A percentile compares a stretch with the other conserved stretches of the same genome.
These are phyloP conservation scores for Pseudofabraea citricarpa DNA, from an alignment of 2,329 filamentous ascomycete genomes.

Conservation along the genomic window DNA sequence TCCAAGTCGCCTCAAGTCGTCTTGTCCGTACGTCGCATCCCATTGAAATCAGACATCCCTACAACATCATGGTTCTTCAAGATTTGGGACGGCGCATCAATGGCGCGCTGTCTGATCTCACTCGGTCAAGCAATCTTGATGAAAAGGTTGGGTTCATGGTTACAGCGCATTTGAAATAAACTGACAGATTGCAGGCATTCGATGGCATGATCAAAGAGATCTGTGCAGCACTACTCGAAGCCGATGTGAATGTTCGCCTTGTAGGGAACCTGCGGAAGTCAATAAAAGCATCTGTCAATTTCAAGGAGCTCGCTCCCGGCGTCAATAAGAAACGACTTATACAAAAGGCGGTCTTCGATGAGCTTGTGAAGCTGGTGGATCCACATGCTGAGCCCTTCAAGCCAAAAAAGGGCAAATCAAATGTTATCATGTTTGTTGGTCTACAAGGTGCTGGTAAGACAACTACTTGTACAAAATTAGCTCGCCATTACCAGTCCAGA, in stretches of 20 bases:
- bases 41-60: constrained; percentile 2
- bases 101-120: constrained; percentile 89
- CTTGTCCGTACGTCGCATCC: constrained; percentile 3
- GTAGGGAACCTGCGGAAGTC: constrained; percentile 89
- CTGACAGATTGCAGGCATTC: constrained; percentile 65
- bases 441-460: constrained; percentile 97
- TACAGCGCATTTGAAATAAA: constrained; percentile 7
- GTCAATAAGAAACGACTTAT: constrained; percentile 99
- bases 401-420: constrained; percentile 91
- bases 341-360: constrained; percentile 96
- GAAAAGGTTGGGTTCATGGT: constrained; percentile 66
- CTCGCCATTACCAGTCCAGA: constrained; percentile 86
- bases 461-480: constrained; percentile 95
- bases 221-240: constrained; percentile 88
- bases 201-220: constrained; percentile 99
- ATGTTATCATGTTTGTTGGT: constrained; percentile 99
- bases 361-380: constrained; percentile 91
- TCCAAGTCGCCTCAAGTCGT: background rate
- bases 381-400: constrained; percentile 94
- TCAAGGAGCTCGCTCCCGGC: constrained; percentile 83
- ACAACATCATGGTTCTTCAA: constrained; percentile 82
- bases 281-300: constrained; percentile 87
- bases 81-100: constrained; percentile 98
- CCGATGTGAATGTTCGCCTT: constrained; percentile 94
- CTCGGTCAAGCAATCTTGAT: constrained; percentile 86